Base-by-base conservation (phyloP, 2,329 filamentous ascomycete species). In the Colletotrichum coccodes region DNA sequence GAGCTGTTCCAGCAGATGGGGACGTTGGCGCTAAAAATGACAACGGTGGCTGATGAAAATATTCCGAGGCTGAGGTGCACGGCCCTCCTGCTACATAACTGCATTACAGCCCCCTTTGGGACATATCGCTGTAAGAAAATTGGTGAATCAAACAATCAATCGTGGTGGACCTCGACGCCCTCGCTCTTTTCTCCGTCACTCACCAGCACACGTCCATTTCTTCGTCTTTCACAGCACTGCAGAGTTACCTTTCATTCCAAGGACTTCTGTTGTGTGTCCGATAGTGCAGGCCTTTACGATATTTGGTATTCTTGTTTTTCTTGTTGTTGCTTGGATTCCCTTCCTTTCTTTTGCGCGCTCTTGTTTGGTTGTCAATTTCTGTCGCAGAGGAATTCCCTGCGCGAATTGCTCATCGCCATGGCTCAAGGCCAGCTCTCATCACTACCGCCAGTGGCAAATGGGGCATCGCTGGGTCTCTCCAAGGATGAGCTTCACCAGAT, bases 401-500 rank as follows among this genome's bases (percentile, higher is more conserved):
- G n/a, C 34, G 47, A n/a, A 32, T 56, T 66, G 62, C 46, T 60
- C 32, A n/a, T 58, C 66, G 34, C 26, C 57, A 71, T 68, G 56
- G 64, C 68, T 42, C 46, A 68, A 57, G 57, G 64, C 52, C 68
- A 71, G 63, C 50, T 71, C 34, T 68, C 64, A 42, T 57, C 60
- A 40, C 12, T 64, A 56, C 57, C 68, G 3, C 36, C 64, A 30
- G 68, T 70, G 70, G 75, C 76, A 47, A 59, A 59, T 73, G 75
- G 73, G 66, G 36, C 57, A 28, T 53, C 69, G 73, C 72, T 81
- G 73, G 68, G 74, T 52, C 70, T 77, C 40, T 78, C 82, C 63
- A 77, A 84, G 70, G 83, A 85, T 70, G 85, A 89, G 72, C 77
- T 85, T 67, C 83, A 86, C 75, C 89, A 91, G 76, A 81, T 91